A percentile compares a stretch with the other conserved stretches of the same genome.
These are phyloP conservation scores for Blastomyces parvus DNA, from an alignment of 2,329 filamentous ascomycete species.

Conservation along the genomic window DNA sequence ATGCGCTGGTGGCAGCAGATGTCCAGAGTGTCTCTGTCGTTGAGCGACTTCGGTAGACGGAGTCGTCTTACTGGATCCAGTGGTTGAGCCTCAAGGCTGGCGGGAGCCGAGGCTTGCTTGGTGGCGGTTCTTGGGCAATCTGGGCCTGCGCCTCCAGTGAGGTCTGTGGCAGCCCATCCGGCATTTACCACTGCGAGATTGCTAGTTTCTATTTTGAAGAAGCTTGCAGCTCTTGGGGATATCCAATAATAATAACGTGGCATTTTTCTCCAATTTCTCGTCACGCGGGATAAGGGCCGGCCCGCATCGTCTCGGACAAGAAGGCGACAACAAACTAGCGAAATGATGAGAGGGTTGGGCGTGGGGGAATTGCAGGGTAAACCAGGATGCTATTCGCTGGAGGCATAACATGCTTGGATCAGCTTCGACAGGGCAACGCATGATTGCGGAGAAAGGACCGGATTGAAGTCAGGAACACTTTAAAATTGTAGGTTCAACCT, in stretches of 20 bases:
- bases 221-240: background rate
- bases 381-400: background rate
- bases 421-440: too few relatives aligned
- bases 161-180: background rate
- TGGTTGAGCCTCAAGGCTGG: background rate
- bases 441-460: background rate
- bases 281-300: background rate
- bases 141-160: slow-evolving; percentile 1
- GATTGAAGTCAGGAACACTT: background rate
- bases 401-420: background rate
- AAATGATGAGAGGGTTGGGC: background rate
- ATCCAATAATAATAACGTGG: background rate
- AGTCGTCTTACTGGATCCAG: background rate
- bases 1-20: background rate
- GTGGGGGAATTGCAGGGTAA: background rate
- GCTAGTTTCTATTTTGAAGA: background rate
- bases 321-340: background rate
- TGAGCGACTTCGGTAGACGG: slow-evolving; percentile 6
- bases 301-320: background rate
- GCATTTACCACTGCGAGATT: background rate
- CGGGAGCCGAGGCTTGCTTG: background rate
- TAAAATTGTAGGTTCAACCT: background rate
- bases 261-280: background rate
- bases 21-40: background rate
- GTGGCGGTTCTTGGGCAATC: background rate